Percentiles rank a stretch among this genome's conserved stretches.
Conservation (phyloP, 257 asterid species). For the Catharanthus roseus region DNA sequence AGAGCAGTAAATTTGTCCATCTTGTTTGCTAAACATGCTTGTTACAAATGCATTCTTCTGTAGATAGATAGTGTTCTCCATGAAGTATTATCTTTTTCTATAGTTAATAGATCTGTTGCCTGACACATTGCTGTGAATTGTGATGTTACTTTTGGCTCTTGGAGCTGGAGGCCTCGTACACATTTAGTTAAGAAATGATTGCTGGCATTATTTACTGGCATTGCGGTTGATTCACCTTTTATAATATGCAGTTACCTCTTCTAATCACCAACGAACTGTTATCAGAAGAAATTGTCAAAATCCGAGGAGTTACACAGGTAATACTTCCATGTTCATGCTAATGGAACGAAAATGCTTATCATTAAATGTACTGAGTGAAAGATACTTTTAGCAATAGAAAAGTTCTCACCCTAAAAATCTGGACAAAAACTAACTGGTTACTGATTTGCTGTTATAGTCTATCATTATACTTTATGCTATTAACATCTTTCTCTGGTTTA, state of each 20-base stretch:
- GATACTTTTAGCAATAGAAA: neutral
- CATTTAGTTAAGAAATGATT: neutral
- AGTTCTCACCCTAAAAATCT: neutral
- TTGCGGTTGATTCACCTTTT: constrained; percentile 16
- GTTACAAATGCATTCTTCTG: neutral
- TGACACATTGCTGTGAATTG: neutral
- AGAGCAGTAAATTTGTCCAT: neutral
- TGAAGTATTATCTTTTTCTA: neutral
- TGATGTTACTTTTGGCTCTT: neutral
- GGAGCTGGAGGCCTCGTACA: neutral
- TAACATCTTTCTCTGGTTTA: neutral
- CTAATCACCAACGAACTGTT: constrained; percentile 54
- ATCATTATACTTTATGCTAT: neutral
- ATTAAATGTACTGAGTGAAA: neutral
- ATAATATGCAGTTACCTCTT: constrained; percentile 75
- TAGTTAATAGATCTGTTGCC: neutral
- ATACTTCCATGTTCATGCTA: constrained; percentile 21
- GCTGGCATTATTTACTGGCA: constrained; percentile 6
- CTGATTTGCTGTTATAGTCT: neutral
- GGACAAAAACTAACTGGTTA: no score
- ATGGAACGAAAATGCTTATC: constrained; percentile 9
- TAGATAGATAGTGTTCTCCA: neutral
- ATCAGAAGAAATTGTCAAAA: constrained; percentile 63
- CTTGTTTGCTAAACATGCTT: neutral
- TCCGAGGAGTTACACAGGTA: constrained; percentile 67